Evolutionary conservation across 1,284 basidiomycete species (phyloP), one percentile per base, ranked within the genome.

Genomic region (Nidula niveotomentosa): DNA sequence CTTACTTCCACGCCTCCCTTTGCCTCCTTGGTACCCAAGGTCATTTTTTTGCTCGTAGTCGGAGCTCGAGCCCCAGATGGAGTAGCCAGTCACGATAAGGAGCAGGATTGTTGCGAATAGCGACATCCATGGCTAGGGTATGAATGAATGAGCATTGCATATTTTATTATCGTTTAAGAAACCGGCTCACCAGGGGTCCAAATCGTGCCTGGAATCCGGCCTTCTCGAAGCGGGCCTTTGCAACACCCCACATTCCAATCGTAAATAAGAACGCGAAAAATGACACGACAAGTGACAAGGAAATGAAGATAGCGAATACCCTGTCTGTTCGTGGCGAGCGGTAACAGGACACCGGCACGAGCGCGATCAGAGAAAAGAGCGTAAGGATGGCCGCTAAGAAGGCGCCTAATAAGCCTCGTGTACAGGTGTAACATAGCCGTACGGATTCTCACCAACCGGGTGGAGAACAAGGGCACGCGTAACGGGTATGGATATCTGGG

Each of bases 381-480:
- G 45, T 46, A 12, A 46, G 10, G 18, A 46, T 46, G 45, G 45
- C 45, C 9, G 45, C 45, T 46, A 46, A 10, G 18, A 23, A 10
- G 18, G 13, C 18, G 37, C 10, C 10, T 23, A n/a, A 18, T 46
- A n/a, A 46, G 18, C 13, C 45, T 46, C 2, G 13, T n/a, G 12
- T 46, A 10, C 45, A 15, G 10, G 33, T 23, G 30, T 23, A 12
- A 8, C 12, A 37, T 36, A 17, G 23, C 18, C 54, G 43, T 44
- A n/a, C 3, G 36, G 15, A 37, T 15, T 59, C 63, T 48, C 30
- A 72, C 72, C 61, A 48, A 72, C 64, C 9, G 71, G 71, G 58
- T 70, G 72, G 30, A 74, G 60, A 3, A 69, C 61, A 10, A 73
- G 60, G 10, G 69, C 65, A 48, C 59, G 65, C 3, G 71, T 73